Evolutionary conservation across 192 early-diverging fungal genomes (phyloP), one percentile per base, ranked within the genome.

Genomic region (Linnemannia exigua): DNA sequence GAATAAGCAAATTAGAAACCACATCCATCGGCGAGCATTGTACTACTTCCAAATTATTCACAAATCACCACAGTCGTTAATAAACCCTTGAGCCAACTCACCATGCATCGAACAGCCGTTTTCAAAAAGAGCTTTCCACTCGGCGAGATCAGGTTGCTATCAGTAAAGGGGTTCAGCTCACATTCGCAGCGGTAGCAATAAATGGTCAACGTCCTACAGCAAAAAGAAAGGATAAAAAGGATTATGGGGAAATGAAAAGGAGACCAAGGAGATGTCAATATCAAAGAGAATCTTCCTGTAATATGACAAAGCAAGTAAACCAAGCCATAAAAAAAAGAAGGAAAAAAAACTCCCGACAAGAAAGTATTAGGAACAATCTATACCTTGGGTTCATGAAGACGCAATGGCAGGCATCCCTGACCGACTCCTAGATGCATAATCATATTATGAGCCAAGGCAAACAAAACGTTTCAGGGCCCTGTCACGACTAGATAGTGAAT

Each of bases 341-440:
- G n/a, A 31, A 70, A 3, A 46, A 46, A n/a, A 35, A 52, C 28
- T 58, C 48, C 33, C 22, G 41, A 44, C 41, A 9, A 9, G 9
- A 44, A 9, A 44, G 9, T 9, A 44, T 3, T 44, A 44, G 9
- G 41, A 44, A 44, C 3, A 44, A 44, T n/a, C n/a, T 31, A 6
- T 75, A 79, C 83, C 74, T 81, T 58, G 88, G 88, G 44, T 89
- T 89, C 58, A 87, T 74, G 37, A 78, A 89, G 44, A 89, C 75
- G 31, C 84, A 87, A 72, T 89, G 88, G 50, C 81, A 87, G 16
- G 84, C 68, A 67, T 89, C 81, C n/a, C 79, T 79, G 47, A 81
- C 80, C n/a, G 85, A 73, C 19, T 87, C 79, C 85, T 87, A 71
- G 5, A n/a, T 37, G 16, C 14, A 51, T 63, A 15, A 67, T 48